phyloP scores from a whole-genome alignment of 2,329 filamentous ascomycete genomes.

The Cordyceps cateniannulata region DNA sequence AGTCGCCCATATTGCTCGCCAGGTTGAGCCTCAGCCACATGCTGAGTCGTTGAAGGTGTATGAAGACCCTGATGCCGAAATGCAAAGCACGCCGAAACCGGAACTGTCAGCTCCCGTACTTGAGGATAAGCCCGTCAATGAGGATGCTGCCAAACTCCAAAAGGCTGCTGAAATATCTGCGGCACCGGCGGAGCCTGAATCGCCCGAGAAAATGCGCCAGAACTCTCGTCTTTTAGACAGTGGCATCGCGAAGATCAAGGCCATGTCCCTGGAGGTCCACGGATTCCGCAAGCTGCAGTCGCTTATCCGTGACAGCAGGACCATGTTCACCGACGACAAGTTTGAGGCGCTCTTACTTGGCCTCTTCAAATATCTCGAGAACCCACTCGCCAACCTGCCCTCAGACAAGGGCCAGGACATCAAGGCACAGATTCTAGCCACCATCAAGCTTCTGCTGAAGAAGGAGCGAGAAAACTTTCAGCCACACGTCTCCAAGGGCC shows the following conservation, averaged over 20 bases:
- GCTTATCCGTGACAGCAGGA: constrained; percentile 60
- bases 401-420: constrained; percentile 64
- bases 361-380: constrained; percentile 66
- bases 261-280: constrained; percentile 69
- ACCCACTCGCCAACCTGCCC: constrained; percentile 46
- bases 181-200: constrained; percentile 21
- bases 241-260: constrained; percentile 66
- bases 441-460: constrained; percentile 66
- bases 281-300: constrained; percentile 74
- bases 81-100: constrained; percentile 40
- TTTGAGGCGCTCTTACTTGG: constrained; percentile 62
- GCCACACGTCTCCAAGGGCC: constrained; percentile 59
- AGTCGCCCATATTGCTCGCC: constrained; percentile 4
- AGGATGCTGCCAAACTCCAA: constrained; percentile 36
- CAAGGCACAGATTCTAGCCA: constrained; percentile 67
- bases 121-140: constrained; percentile 55
- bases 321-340: constrained; percentile 58
- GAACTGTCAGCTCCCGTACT: constrained; percentile 44
- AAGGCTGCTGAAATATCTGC: constrained; percentile 20
- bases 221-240: constrained; percentile 62
- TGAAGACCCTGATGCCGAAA: constrained; percentile 53
- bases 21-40: constrained; percentile 7
- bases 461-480: constrained; percentile 60
- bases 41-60: constrained; percentile 44
- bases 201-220: constrained; percentile 50